phyloP scores from a whole-genome alignment of 2,329 filamentous ascomycete genomes.

The Dothiorella sarmentorum region DNA sequence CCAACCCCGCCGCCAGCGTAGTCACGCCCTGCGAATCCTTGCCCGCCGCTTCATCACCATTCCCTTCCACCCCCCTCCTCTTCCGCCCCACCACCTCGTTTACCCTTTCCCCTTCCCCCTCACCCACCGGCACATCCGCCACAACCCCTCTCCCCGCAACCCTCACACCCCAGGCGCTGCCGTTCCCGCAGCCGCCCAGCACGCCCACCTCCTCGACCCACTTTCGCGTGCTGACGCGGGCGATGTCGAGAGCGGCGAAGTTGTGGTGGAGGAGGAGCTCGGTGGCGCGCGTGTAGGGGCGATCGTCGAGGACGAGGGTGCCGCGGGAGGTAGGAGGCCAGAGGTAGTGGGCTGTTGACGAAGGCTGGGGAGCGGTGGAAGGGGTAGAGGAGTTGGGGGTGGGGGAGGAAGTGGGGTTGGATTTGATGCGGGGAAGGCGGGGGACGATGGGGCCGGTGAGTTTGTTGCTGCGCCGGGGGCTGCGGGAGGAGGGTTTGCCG shows the following conservation, averaged over 20 bases:
- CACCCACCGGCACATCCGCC: neutral
- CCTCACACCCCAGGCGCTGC: neutral
- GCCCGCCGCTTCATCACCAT: neutral
- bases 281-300: conserved; percentile 63
- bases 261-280: conserved; percentile 71
- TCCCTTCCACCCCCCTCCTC: conserved; percentile 37
- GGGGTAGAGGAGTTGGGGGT: conserved; percentile 21
- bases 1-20: neutral
- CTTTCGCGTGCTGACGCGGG: conserved; percentile 61
- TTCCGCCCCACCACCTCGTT: conserved; percentile 33
- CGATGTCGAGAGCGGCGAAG: conserved; percentile 64
- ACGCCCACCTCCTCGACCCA: conserved; percentile 67
- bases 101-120: conserved; percentile 5
- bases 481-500: neutral
- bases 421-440: conserved; percentile 64
- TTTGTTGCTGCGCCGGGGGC: conserved; percentile 1
- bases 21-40: conserved; percentile 15
- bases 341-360: conserved; percentile 56
- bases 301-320: conserved; percentile 59
- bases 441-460: conserved; percentile 60
- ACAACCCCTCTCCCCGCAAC: neutral
- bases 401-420: conserved; percentile 35
- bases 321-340: conserved; percentile 64
- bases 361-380: conserved; percentile 39
- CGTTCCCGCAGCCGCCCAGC: conserved; percentile 20